A percentile compares a stretch with the other conserved stretches of the same genome.
Evolutionary conservation across 2,329 filamentous ascomycete species (phyloP).

Genomic region (Pseudomassariella vexata): DNA sequence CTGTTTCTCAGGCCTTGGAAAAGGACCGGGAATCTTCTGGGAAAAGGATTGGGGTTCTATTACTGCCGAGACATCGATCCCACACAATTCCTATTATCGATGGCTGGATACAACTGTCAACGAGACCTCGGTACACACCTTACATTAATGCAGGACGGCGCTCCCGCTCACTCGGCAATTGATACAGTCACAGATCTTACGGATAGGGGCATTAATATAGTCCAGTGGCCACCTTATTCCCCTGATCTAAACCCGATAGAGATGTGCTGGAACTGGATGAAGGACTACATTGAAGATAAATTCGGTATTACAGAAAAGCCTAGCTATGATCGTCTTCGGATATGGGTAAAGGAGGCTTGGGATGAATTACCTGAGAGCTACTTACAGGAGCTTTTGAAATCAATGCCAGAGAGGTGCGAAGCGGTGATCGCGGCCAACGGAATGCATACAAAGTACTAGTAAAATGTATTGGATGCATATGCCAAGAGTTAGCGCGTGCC

Average conservation of each 20-base stretch:
- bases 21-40: constrained; percentile 3
- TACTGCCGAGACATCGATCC: background rate
- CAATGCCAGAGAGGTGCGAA: constrained; percentile 1
- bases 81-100: background rate
- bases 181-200: background rate
- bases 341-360: constrained; percentile 1
- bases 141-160: background rate
- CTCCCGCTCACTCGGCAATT: background rate
- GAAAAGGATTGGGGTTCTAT: constrained; percentile 2
- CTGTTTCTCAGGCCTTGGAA: constrained; percentile 2
- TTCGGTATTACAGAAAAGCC: background rate
- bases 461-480: too few species aligned
- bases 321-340: background rate
- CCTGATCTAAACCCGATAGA: constrained; percentile 4
- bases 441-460: background rate
- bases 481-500: too few species aligned
- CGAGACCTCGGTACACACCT: background rate
- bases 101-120: background rate
- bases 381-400: background rate
- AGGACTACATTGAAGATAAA: constrained; percentile 3
- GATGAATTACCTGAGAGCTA: background rate
- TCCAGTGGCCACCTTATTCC: constrained; percentile 1
- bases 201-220: background rate
- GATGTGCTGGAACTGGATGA: constrained; percentile 1
- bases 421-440: constrained; percentile 1